Base-by-base conservation (phyloP, 1,139 yeast genomes). In the Geotrichum histeridarum region DNA sequence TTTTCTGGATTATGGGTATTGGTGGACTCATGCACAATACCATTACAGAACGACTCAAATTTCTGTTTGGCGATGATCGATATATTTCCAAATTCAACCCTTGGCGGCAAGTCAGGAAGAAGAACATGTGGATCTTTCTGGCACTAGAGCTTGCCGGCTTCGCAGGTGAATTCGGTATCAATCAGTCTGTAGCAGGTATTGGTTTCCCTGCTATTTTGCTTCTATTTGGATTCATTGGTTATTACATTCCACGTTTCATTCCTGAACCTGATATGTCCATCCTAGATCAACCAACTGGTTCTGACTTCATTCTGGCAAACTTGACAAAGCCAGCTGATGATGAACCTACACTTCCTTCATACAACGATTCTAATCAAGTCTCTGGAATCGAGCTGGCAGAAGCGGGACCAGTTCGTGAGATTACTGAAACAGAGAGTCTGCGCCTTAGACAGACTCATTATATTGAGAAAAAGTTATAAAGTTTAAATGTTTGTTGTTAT, bases 1-100 rank as follows among this genome's bases (percentile, higher is more conserved):
- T 93, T 47, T 93, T 93, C 67, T 89, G 91, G 77, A 82, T 88
- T 60, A 91, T 93, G 97, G 97, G 96, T 0, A 75, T 89, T 0
- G 80, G 85, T 0, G 96, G 96, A 0, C 69, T 93, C 12, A 77
- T 84, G 59, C 81, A 77, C 5, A 88, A 86, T 63, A 82, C 77
- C 3, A 81, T 91, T 6, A 76, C 86, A 4, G 75, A 78, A 54
- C 77, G 86, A 58, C 72, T 91, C 3, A 66, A 86, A 42, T 88
- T 79, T 68, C 62, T 90, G 0, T 77, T 82, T 57, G 73, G 85
- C n/a, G 95, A 90, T 59, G 69, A 73, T 12, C 61, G 64, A 15
- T 66, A 66, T 35, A 65, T 68, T 31, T 65, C 70, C 31, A 62
- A 67, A 11, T 65, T 63, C 22, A 68, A 71, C 30, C 70, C 73